Evolutionary conservation across 352 stramenopile species (phyloP), one percentile per base, ranked within the genome.

Genomic region (Pythium insidiosum): DNA sequence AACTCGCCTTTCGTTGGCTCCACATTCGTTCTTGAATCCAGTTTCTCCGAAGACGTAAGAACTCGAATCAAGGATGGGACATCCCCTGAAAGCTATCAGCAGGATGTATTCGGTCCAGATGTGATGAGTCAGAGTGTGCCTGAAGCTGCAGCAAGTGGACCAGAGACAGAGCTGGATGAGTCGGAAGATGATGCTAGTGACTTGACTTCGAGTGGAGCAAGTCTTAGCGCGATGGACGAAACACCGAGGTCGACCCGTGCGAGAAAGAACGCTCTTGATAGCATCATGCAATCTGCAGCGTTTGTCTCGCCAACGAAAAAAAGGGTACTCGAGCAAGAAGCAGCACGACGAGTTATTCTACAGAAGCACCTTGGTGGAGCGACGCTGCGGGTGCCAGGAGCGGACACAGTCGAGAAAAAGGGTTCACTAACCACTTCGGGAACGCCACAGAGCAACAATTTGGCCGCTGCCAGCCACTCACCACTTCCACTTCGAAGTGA

Each of bases 401-500:
- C n/a, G n/a, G n/a, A n/a, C n/a, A n/a, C n/a, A n/a, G n/a, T n/a
- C n/a, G n/a, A n/a, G n/a, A n/a, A n/a, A n/a, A n/a, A n/a, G n/a
- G n/a, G n/a, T n/a, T n/a, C n/a, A n/a, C n/a, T n/a, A n/a, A n/a
- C n/a, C n/a, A n/a, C n/a, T n/a, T n/a, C n/a, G n/a, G n/a, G n/a
- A n/a, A n/a, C n/a, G n/a, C n/a, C n/a, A n/a, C n/a, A n/a, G n/a
- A n/a, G n/a, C n/a, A 38, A 19, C 16, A 18, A 24, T 26, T 23
- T 18, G 0, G 11, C 19, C 48, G 24, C 47, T 36, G 35, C 57
- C 19, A 76, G 60, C 33, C 56, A 68, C 6, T 66, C 59, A 6
- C 68, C 68, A 15, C 28, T 85, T 13, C 73, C 69, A 9, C 36
- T 84, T 11, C 73, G 73, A 28, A 47, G 66, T 11, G 71, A 88